Evolutionary conservation across 306 rosid species (phyloP), one percentile per base, ranked within the genome.

Genomic region (Sophora flavescens): DNA sequence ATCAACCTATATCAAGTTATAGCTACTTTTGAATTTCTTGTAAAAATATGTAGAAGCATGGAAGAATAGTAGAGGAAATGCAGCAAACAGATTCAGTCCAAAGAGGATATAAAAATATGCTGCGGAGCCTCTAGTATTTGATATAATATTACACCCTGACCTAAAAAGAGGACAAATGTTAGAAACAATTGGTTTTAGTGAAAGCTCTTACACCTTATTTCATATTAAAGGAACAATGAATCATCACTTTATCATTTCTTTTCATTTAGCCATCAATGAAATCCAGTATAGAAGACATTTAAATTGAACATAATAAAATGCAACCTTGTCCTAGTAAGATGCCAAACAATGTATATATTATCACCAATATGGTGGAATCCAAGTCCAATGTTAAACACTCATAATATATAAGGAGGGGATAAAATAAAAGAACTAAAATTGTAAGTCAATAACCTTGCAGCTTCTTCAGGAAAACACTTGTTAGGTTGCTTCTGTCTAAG

Each of bases 401-500:
- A 14, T 48, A 59, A 2, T 9, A 53, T 26, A 38, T 13, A 70
- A 5, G 36, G 44, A 22, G 47, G 50, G 15, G 35, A 76, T 39
- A 32, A 68, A 17, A 66, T 32, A 11, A 14, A 75, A 66, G 52
- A 44, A 63, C 10, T 57, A 28, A 42, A 28, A 53, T 42, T 9
- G 18, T 22, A 70, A 64, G 67, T 63, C 53, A 75, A 91, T 63
- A 39, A 90, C 97, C 97, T 81, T 79, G 98, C 90, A 72, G 98
- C 98, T 76, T 93, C 98, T 87, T 93, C 98, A 35, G 93, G 72
- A 77, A 93, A 93, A 73, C 83, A 78, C 80, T 93, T 88, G 85
- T 89, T 84, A n/a, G 98, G 95, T 42, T 93, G 97, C 86, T 93
- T 93, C 80, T 93, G 98, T 9, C 98, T 57, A 72, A 93, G 97